Conservation (phyloP, 2,329 filamentous ascomycete genomes). For the Monilinia laxa region DNA sequence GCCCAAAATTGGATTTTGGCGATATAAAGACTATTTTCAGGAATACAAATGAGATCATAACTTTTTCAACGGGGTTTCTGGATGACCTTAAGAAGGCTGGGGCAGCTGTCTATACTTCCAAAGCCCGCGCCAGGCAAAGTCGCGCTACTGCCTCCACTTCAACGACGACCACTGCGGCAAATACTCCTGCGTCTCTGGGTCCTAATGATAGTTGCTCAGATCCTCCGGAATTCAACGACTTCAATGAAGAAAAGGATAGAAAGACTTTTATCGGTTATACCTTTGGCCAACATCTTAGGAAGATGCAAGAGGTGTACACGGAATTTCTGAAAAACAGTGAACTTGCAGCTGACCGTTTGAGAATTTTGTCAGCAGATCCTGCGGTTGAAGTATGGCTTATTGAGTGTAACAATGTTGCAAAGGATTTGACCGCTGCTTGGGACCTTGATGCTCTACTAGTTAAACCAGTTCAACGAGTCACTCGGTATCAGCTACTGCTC, state of each 20-base stretch:
- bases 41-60: conserved; percentile 87
- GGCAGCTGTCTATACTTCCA: conserved; percentile 70
- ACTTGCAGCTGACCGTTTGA: conserved; percentile 58
- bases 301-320: conserved; percentile 61
- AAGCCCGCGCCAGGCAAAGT: conserved; percentile 45
- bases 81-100: conserved; percentile 78
- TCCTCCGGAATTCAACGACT: conserved; percentile 34
- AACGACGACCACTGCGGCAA: conserved; percentile 18
- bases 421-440: conserved; percentile 92
- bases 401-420: conserved; percentile 89
- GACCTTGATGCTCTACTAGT: conserved; percentile 93
- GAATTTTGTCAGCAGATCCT: conserved; percentile 61
- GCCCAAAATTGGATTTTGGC: conserved; percentile 73
- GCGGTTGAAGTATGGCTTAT: conserved; percentile 81
- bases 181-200: conserved; percentile 26
- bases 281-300: conserved; percentile 51
- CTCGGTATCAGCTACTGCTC: conserved; percentile 89
- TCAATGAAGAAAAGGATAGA: conserved; percentile 38
- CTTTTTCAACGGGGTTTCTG: conserved; percentile 79
- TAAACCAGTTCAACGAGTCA: conserved; percentile 91
- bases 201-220: conserved; percentile 34
- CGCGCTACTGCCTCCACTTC: conserved; percentile 21
- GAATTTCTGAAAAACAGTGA: conserved; percentile 64
- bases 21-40: conserved; percentile 90
- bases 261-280: conserved; percentile 38